Evolutionary conservation across 768 basidiomycete species (phyloP), one percentile per base, ranked within the genome.

Genomic region (Paxillus involutus): DNA sequence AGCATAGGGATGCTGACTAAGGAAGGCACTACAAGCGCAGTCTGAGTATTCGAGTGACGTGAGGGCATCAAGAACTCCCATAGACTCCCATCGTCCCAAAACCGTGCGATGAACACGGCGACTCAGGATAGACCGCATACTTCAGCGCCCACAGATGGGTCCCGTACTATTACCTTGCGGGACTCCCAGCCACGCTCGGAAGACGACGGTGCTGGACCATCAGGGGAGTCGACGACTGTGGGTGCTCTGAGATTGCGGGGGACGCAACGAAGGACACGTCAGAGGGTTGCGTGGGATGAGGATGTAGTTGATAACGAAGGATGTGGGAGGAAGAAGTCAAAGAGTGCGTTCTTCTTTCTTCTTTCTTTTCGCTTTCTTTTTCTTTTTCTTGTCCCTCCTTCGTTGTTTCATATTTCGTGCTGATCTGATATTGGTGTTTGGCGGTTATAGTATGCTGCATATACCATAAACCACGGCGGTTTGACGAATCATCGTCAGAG

Each of bases 241-340:
- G 85, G 85, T 4, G 76, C 83, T 0, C 73, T 92, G 37, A 79
- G 77, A 50, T 76, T 93, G 30, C 77, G 85, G 16, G 89, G 82
- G 17, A 79, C 68, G 10, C 74, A 79, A 36, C 72, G 67, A 1
- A 59, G 74, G 30, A 73, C 72, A 26, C 71, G 72, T 30, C 83
- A 79, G 39, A 75, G 80, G 24, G 95, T 98, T 0, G 84, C 80
- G 0, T 97, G 95, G 95, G 80, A 73, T 19, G 88, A 92, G 16
- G 88, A 85, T 51, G 89, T 91, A 4, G 80, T 96, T 3, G 95
- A 98, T 68, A 97, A 98, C 64, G 95, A 98, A 63, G 86, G 86
- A 0, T 80, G 85, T 55, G 92, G 91, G 7, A 85, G 81, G 78
- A 96, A 97, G 73, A 91, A 89, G 58, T 93, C 92, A 29, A 98